Evolutionary conservation across 2,329 filamentous ascomycete genomes (phyloP).

Genomic region (Hymenoscyphus salicellus): DNA sequence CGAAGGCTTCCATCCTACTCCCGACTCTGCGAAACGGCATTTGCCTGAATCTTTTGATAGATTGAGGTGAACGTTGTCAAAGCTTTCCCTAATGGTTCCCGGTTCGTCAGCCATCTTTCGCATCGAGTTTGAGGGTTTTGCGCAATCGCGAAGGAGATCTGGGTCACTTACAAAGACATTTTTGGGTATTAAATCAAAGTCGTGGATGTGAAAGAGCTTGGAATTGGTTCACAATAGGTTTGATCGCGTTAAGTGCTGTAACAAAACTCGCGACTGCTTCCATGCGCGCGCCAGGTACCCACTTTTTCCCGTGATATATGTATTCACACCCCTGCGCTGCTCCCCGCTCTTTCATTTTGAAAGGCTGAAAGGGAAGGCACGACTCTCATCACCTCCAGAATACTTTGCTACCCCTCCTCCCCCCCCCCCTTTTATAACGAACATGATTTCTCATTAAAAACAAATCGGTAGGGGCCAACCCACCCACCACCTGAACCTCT

Average conservation of each 20-base stretch:
- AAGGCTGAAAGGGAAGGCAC: too few species aligned
- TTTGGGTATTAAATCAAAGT: not conserved
- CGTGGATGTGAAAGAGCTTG: not conserved
- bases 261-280: not conserved
- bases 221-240: not conserved
- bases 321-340: too few species aligned
- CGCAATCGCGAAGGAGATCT: not conserved
- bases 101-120: not conserved
- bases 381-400: too few species aligned
- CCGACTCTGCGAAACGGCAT: constrained; percentile 91
- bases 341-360: too few species aligned
- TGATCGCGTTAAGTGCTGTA: constrained; percentile 3
- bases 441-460: too few species aligned
- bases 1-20: constrained; percentile 90
- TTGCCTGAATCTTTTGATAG: constrained; percentile 89
- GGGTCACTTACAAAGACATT: not conserved
- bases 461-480: too few species aligned
- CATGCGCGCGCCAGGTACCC: not conserved
- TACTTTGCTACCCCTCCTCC: too few species aligned
- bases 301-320: not conserved
- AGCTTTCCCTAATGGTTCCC: constrained; percentile 66
- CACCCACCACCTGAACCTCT: too few species aligned
- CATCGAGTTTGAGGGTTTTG: not conserved
- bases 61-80: constrained; percentile 95
- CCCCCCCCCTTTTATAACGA: too few species aligned